Base-by-base conservation (phyloP, 768 basidiomycete genomes). In the Mycena crocata region DNA sequence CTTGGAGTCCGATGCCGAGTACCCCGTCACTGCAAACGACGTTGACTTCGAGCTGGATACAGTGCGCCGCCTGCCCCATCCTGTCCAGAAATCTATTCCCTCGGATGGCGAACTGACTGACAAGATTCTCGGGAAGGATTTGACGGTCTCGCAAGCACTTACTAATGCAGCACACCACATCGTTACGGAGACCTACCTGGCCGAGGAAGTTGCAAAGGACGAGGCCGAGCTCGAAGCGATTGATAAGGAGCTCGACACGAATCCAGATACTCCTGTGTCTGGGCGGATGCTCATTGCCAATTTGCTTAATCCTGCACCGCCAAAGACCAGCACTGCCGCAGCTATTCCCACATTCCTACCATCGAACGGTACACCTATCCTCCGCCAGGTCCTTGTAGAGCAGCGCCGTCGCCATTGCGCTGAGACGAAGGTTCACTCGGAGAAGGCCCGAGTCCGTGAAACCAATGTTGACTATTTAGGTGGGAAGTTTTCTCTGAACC, bases 371-470 rank as follows among this genome's bases (percentile, higher is more conserved):
- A 32, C 40, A 15, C n/a, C n/a, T n/a, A 62, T 62, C 21, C 35
- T 19, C 0, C 51, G 61, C 5, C 30, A 32, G 26, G 52, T 6
- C 21, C 19, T 62, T 5, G 52, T 48, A 2, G 21, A 14, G 5
- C 61, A 62, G 45, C 52, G 61, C 24, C n/a, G 14, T 14, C 19
- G 28, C 1, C 60, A 62, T 62, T 62, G 60, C 23, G 60, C 60
- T 5, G 15, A 2, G 23, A 54, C 50, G 3, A 37, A n/a, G 15
- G 46, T 60, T 13, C 46, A 60, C 30, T 60, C 58, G 1, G 60
- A 62, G 19, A 21, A 21, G 17, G 17, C n/a, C 0, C 60, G 60
- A 5, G 32, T 26, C 8, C 51, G 40, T 0, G 50, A 32, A 13
- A 62, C 31, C 14, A 37, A 62, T 14, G 60, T 28, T 23, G 28